Percentiles rank a stretch among this genome's conserved stretches.
phyloP scores from a whole-genome alignment of 2,329 filamentous ascomycete species.

The Colletotrichum theobromicola region DNA sequence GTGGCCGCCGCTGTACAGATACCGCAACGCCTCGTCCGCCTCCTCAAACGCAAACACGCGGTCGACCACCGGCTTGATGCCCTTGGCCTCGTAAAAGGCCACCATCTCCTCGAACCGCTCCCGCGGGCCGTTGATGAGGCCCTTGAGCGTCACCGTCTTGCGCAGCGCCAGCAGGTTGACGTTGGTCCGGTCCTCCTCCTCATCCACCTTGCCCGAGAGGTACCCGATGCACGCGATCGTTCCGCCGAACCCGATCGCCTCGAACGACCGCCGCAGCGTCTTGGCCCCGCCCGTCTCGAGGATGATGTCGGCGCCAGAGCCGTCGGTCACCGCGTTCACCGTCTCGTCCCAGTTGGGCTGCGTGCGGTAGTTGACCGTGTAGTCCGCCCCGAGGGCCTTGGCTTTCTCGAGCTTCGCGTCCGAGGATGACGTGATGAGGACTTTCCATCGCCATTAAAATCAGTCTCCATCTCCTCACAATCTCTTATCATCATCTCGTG shows the following conservation, averaged over 20 bases:
- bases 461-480: no score
- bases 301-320: conserved; percentile 56
- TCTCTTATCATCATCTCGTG: conserved; percentile 41
- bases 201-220: conserved; percentile 59
- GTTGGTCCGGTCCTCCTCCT: conserved; percentile 57
- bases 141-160: conserved; percentile 52
- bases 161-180: conserved; percentile 61
- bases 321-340: conserved; percentile 50
- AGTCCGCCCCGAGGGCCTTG: conserved; percentile 54
- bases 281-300: conserved; percentile 59
- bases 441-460: conserved; percentile 43
- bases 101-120: conserved; percentile 61
- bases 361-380: conserved; percentile 59
- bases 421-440: conserved; percentile 60
- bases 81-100: conserved; percentile 46
- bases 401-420: conserved; percentile 55
- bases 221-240: conserved; percentile 58
- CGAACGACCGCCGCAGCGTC: conserved; percentile 58
- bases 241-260: conserved; percentile 59
- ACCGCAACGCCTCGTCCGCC: conserved; percentile 54
- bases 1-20: conserved; percentile 57
- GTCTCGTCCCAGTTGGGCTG: conserved; percentile 55
- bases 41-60: conserved; percentile 51
- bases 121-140: conserved; percentile 66
- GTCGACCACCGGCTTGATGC: conserved; percentile 53